phyloP scores from a whole-genome alignment of 2,329 filamentous ascomycete genomes.

The Aureobasidium sp. region DNA sequence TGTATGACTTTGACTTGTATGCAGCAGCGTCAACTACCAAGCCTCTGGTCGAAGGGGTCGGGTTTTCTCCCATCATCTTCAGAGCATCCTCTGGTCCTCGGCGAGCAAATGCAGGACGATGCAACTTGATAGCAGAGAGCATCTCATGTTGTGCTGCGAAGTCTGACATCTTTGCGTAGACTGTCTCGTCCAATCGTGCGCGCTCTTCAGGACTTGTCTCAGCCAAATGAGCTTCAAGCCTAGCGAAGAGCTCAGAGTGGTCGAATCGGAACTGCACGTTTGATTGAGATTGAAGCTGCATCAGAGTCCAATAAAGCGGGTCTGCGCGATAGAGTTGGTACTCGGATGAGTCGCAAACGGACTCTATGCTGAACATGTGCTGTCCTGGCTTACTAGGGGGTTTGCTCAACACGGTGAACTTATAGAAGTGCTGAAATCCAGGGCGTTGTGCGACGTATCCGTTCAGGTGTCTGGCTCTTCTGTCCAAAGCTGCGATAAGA shows the following conservation, averaged over 20 bases:
- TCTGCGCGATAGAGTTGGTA: neutral
- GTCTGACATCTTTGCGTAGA: neutral
- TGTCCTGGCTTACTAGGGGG: neutral
- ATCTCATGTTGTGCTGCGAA: constrained; percentile 2
- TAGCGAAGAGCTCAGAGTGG: neutral
- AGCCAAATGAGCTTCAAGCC: neutral
- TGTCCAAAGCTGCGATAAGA: neutral
- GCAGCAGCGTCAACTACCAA: neutral
- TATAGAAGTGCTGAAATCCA: neutral
- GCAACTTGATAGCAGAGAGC: neutral
- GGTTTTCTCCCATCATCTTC: neutral
- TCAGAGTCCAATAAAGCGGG: neutral
- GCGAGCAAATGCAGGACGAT: neutral
- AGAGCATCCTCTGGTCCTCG: neutral
- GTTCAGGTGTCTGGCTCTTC: neutral
- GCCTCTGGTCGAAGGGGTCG: neutral
- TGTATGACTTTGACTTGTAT: neutral
- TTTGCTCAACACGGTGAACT: neutral
- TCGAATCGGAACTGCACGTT: neutral
- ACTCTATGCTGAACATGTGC: neutral
- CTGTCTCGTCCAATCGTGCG: neutral
- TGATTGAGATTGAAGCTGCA: neutral
- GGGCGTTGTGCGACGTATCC: neutral
- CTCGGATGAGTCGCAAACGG: neutral
- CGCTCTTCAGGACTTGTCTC: neutral